A percentile compares a stretch with the other conserved stretches of the same genome.
Conservation (phyloP, 345 rosid species). For the Dimocarpus longan region DNA sequence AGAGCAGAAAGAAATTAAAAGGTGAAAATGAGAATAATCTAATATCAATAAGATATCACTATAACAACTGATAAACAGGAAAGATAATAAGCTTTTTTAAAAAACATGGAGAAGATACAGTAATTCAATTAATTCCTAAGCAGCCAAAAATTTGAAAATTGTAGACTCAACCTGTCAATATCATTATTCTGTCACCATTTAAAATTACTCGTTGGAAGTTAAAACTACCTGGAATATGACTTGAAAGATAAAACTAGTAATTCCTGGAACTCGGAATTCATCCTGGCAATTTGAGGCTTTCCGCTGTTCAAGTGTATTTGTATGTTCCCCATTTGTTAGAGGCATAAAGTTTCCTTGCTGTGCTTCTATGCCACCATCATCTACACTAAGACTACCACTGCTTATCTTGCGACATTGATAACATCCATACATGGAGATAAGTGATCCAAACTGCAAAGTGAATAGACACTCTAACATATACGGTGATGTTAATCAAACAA, state of each 20-base stretch:
- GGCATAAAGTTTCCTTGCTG: constrained; percentile 49
- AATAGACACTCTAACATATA: constrained; percentile 10
- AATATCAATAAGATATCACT: background rate
- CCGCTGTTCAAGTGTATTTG: constrained; percentile 21
- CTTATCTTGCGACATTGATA: constrained; percentile 36
- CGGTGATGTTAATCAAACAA: background rate
- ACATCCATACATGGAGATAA: constrained; percentile 68
- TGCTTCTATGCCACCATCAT: constrained; percentile 35
- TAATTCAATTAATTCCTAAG: background rate
- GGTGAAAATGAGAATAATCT: background rate
- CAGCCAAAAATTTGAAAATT: constrained; percentile 5
- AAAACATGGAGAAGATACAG: background rate
- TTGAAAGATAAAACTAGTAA: constrained; percentile 51
- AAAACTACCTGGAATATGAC: constrained; percentile 62
- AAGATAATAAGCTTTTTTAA: background rate
- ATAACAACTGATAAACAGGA: background rate
- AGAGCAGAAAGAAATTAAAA: background rate
- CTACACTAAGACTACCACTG: constrained; percentile 13
- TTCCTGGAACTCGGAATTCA: constrained; percentile 28
- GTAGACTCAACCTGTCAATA: background rate
- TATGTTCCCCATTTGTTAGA: constrained; percentile 30
- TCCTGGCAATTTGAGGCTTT: constrained; percentile 19
- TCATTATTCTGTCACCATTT: background rate
- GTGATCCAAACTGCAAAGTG: constrained; percentile 50
- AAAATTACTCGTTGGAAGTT: background rate